phyloP scores from a whole-genome alignment of 345 rosid genomes.

The Rhizophora mangle region DNA sequence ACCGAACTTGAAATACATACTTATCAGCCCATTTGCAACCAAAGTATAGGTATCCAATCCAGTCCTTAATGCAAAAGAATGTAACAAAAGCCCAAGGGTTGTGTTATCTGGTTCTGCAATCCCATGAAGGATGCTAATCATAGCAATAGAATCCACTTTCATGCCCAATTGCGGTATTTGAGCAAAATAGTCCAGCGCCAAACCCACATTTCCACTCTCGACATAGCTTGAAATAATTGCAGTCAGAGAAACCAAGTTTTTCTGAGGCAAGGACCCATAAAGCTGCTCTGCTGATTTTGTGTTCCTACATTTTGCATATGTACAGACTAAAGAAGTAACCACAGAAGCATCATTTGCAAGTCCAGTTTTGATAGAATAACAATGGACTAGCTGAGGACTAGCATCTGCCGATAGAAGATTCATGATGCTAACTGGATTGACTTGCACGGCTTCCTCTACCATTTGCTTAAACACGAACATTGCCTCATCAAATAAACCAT shows the following conservation, averaged over 20 bases:
- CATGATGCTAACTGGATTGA: constrained; percentile 53
- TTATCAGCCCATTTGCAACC: constrained; percentile 69
- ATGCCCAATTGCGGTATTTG: constrained; percentile 41
- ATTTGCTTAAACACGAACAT: constrained; percentile 49
- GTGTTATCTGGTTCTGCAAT: constrained; percentile 35
- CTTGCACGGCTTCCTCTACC: constrained; percentile 38
- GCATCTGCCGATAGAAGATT: constrained; percentile 57
- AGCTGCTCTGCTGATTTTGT: constrained; percentile 50
- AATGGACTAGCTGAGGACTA: constrained; percentile 42
- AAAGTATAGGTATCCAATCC: constrained; percentile 47
- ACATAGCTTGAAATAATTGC: constrained; percentile 66
- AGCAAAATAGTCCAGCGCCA: constrained; percentile 40
- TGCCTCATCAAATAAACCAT: constrained; percentile 50
- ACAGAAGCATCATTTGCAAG: constrained; percentile 43
- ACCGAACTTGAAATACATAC: constrained; percentile 60
- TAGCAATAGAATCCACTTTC: constrained; percentile 71
- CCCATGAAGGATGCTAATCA: constrained; percentile 66
- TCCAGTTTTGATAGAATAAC: constrained; percentile 56
- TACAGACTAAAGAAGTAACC: constrained; percentile 64
- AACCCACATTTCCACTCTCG: constrained; percentile 46
- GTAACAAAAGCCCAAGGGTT: constrained; percentile 50
- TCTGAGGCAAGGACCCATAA: constrained; percentile 34
- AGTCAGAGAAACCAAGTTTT: constrained; percentile 58
- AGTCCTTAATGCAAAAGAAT: constrained; percentile 54
- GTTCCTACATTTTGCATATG: constrained; percentile 45